These are phyloP conservation scores for Cryphonectria radicalis DNA, from an alignment of 2,329 filamentous ascomycete species.

Conservation along the genomic window DNA sequence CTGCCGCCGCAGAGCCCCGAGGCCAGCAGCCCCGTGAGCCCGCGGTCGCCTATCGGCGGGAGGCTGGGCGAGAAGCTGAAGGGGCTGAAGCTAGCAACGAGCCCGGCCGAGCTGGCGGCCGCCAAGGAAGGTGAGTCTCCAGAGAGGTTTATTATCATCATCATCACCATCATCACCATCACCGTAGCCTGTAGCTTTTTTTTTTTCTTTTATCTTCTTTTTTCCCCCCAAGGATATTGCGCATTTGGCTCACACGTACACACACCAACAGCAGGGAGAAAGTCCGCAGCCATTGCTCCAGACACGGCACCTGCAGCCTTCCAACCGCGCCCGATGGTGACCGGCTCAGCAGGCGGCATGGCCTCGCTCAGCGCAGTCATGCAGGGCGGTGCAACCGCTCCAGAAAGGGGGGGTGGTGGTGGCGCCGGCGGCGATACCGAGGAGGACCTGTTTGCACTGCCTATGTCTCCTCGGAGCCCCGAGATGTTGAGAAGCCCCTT, in stretches of 20 bases:
- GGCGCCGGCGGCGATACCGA: conserved; percentile 59
- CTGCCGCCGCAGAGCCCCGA: conserved; percentile 34
- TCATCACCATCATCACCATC: not conserved
- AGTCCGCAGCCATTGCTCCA: conserved; percentile 33
- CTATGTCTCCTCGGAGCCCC: conserved; percentile 82
- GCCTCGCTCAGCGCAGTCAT: conserved; percentile 48
- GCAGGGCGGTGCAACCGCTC: conserved; percentile 38
- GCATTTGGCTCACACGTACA: conserved; percentile 38
- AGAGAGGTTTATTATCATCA: not conserved
- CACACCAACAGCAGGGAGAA: conserved; percentile 18
- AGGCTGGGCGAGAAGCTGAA: conserved; percentile 78
- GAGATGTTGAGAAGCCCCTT: conserved; percentile 88
- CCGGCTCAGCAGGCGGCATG: conserved; percentile 35
- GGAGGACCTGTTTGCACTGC: conserved; percentile 85
- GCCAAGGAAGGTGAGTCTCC: conserved; percentile 53
- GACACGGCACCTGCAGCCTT: conserved; percentile 59
- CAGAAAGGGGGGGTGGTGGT: conserved; percentile 49
- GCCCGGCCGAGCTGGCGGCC: conserved; percentile 64
- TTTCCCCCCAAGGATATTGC: not conserved
- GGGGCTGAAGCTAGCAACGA: conserved; percentile 78
- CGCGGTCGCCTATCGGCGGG: conserved; percentile 66
- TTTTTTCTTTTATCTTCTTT: too few relatives aligned
- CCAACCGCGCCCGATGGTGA: conserved; percentile 43
- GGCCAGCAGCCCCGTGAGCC: conserved; percentile 39
- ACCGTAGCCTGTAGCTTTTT: not conserved